phyloP scores from a whole-genome alignment of 371 early-diverging fungal genomes.

The Parasitella parasitica region DNA sequence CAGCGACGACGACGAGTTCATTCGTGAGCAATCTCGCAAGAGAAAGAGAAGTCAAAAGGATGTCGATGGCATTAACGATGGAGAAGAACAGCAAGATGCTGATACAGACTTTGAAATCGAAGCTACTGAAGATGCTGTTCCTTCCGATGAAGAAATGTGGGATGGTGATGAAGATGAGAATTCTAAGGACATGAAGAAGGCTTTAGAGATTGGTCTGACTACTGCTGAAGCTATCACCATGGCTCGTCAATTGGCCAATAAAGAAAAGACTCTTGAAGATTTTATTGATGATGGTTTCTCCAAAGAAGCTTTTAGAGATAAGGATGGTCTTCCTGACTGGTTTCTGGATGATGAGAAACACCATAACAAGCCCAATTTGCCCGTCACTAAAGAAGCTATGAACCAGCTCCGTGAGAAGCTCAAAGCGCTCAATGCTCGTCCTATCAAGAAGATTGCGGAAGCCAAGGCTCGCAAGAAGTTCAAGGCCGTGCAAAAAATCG shows the following conservation, averaged over 20 bases:
- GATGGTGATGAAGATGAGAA: slow-evolving; percentile 72
- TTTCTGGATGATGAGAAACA: slow-evolving; percentile 89
- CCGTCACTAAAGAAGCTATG: slow-evolving; percentile 95
- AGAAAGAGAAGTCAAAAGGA: slow-evolving; percentile 44
- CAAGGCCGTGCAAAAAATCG: slow-evolving; percentile 68
- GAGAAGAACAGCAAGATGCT: slow-evolving; percentile 42
- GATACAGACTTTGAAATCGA: slow-evolving; percentile 66
- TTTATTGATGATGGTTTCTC: slow-evolving; percentile 89
- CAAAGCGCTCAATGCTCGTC: slow-evolving; percentile 89
- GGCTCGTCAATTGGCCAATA: slow-evolving; percentile 81
- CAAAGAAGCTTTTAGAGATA: slow-evolving; percentile 86
- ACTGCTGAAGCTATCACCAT: slow-evolving; percentile 91
- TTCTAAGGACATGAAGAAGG: slow-evolving; percentile 62
- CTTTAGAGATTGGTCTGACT: slow-evolving; percentile 55
- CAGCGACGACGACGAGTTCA: slow-evolving; percentile 24
- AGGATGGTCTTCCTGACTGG: slow-evolving; percentile 87
- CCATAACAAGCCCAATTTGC: slow-evolving; percentile 86
- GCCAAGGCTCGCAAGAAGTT: slow-evolving; percentile 96
- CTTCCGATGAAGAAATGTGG: slow-evolving; percentile 62
- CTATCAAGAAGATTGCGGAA: slow-evolving; percentile 98
- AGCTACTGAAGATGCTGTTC: slow-evolving; percentile 50
- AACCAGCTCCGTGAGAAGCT: slow-evolving; percentile 77
- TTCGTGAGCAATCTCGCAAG: slow-evolving; percentile 29
- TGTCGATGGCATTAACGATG: background rate
- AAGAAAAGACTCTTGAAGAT: slow-evolving; percentile 72